Base-by-base conservation (phyloP, 768 basidiomycete species). In the Boletus insuetus region DNA sequence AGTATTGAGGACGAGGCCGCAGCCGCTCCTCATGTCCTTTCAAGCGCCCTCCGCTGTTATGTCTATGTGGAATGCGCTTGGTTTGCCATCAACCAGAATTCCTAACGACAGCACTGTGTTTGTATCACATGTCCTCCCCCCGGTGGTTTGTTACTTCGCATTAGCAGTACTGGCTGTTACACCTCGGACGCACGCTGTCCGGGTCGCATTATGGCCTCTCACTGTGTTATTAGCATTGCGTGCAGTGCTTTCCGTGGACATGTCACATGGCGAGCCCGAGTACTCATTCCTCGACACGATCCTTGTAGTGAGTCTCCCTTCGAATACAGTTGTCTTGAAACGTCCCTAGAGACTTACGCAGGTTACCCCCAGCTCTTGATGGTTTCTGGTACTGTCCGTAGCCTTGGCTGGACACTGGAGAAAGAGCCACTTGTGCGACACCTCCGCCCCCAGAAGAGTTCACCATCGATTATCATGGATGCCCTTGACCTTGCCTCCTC, bases 401-500 rank as follows among this genome's bases (percentile, higher is more conserved):
- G 12, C 12, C n/a, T 39, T 14, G 14, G 3, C 17, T 39, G 38
- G 38, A 14, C 38, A 8, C 9, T n/a, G 14, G 29, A 20, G 1
- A 24, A 46, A 14, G 7, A 14, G 9, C 37, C 52, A 6, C 52
- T 53, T 11, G 45, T 53, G 1, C 44, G 52, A 24, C 38, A 46
- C 16, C 45, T 46, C 38, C 52, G 38, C 29, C 52, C 52, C 13
- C 6, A 8, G 29, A 53, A 53, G 3, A 53, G 38, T 24, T 24
- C 31, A 13, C 52, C 52, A 26, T 53, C 51, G 16, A 53, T 20
- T 7, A 32, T 53, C 39, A 32, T 46, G 52, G 52, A 53, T 32
- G 52, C 52, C 7, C 20, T 53, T 16, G 45, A 53, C 31, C 52
- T 53, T 24, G 16, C n/a, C 22, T 22, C 6, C 1, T 19, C 38